A percentile compares a stretch with the other conserved stretches of the same genome.
These are phyloP conservation scores for Aureobasidium namibiae DNA, from an alignment of 2,329 filamentous ascomycete genomes.

Conservation along the genomic window DNA sequence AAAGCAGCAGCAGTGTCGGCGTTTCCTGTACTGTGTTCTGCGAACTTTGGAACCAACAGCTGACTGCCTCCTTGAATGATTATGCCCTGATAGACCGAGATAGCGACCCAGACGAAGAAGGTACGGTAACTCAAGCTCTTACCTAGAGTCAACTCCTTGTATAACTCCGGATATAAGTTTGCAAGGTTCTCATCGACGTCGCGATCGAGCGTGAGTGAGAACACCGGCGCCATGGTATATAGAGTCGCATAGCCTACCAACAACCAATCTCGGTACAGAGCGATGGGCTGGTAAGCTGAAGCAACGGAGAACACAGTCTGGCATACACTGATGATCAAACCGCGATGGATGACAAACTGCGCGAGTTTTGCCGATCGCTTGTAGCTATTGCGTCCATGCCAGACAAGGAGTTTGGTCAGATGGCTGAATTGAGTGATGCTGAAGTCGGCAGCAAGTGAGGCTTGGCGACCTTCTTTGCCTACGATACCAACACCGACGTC, in stretches of 20 bases:
- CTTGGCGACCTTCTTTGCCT: slow-evolving; percentile 93
- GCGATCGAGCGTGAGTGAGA: slow-evolving; percentile 86
- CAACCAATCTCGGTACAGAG: slow-evolving; percentile 92
- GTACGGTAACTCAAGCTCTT: slow-evolving; percentile 82
- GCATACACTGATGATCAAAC: slow-evolving; percentile 88
- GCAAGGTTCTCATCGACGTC: slow-evolving; percentile 92
- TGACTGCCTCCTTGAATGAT: slow-evolving; percentile 95
- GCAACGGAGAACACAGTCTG: slow-evolving; percentile 98
- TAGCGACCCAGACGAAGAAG: slow-evolving; percentile 93
- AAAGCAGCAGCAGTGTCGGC: slow-evolving; percentile 23
- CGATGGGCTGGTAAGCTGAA: slow-evolving; percentile 84
- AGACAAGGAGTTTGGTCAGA: slow-evolving; percentile 92
- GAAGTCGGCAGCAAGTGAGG: slow-evolving; percentile 90
- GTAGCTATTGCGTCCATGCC: slow-evolving; percentile 97
- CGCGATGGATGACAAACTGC: slow-evolving; percentile 96
- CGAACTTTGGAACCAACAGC: slow-evolving; percentile 69
- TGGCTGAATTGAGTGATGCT: slow-evolving; percentile 93
- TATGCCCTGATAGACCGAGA: slow-evolving; percentile 89
- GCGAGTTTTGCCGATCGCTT: slow-evolving; percentile 91
- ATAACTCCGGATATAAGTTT: slow-evolving; percentile 92
- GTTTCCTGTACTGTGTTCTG: slow-evolving; percentile 15
- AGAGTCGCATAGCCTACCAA: slow-evolving; percentile 93
- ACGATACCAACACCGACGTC: slow-evolving; percentile 98
- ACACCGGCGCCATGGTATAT: slow-evolving; percentile 88
- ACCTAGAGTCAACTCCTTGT: slow-evolving; percentile 90